Percentiles rank a stretch among this genome's conserved stretches.
These are phyloP conservation scores for Cladophialophora exuberans DNA, from an alignment of 2,329 filamentous ascomycete genomes.

Conservation along the genomic window DNA sequence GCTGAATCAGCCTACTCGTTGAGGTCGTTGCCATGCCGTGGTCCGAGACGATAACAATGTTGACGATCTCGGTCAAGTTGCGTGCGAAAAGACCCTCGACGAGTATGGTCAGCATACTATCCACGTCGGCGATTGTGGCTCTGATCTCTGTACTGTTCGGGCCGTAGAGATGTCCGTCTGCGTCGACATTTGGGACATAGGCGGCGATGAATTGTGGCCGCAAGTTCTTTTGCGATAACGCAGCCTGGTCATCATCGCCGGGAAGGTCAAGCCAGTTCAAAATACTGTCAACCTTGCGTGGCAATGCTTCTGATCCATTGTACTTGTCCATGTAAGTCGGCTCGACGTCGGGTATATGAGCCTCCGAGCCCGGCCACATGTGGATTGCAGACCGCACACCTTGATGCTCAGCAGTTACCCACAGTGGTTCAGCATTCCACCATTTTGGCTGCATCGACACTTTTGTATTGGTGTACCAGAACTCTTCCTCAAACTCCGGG, in stretches of 20 bases:
- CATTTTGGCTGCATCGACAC: slow-evolving; percentile 81
- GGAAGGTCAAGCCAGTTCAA: slow-evolving; percentile 84
- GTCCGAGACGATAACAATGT: slow-evolving; percentile 93
- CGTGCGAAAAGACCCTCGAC: slow-evolving; percentile 76
- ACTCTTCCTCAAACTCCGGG: slow-evolving; percentile 72
- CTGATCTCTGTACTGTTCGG: slow-evolving; percentile 94
- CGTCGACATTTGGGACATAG: slow-evolving; percentile 91
- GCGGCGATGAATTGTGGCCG: slow-evolving; percentile 90
- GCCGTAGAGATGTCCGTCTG: slow-evolving; percentile 82
- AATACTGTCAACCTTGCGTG: slow-evolving; percentile 76
- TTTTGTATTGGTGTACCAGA: slow-evolving; percentile 65
- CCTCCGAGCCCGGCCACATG: slow-evolving; percentile 98
- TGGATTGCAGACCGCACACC: slow-evolving; percentile 81
- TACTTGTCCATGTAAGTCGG: slow-evolving; percentile 83
- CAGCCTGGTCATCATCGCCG: slow-evolving; percentile 64
- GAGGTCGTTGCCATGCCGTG: slow-evolving; percentile 98
- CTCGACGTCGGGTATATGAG: slow-evolving; percentile 73
- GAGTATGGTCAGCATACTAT: slow-evolving; percentile 77
- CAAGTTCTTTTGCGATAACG: slow-evolving; percentile 52
- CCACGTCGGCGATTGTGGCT: slow-evolving; percentile 75
- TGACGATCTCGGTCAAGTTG: slow-evolving; percentile 87
- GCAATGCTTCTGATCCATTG: slow-evolving; percentile 74
- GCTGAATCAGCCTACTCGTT: slow-evolving; percentile 75
- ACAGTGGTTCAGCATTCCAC: slow-evolving; percentile 94
- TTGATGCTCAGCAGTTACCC: slow-evolving; percentile 87